Evolutionary conservation across 805 yeast genomes (phyloP).

Genomic region (Groenewaldozyma tartarivorans): DNA sequence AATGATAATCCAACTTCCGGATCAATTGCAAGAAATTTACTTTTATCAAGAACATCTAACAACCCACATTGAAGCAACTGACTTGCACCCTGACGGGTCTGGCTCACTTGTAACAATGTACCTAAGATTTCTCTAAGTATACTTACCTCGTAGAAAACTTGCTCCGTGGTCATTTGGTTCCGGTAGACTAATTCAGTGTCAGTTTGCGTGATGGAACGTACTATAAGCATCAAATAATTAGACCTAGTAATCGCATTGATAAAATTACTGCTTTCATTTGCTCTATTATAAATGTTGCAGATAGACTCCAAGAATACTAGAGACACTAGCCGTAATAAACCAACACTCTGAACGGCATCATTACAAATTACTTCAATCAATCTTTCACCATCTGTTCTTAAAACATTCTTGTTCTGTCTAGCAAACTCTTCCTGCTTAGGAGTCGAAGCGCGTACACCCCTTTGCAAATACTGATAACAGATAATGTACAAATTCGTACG

Average conservation of each 20-base stretch:
- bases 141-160: slow-evolving; percentile 59
- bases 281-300: slow-evolving; percentile 44
- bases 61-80: slow-evolving; percentile 66
- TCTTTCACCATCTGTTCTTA: slow-evolving; percentile 51
- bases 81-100: slow-evolving; percentile 67
- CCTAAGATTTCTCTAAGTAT: slow-evolving; percentile 65
- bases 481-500: slow-evolving; percentile 75
- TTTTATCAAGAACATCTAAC: slow-evolving; percentile 49
- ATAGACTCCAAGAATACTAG: slow-evolving; percentile 64
- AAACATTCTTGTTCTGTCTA: slow-evolving; percentile 40
- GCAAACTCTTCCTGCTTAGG: slow-evolving; percentile 17
- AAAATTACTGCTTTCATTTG: slow-evolving; percentile 45
- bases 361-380: slow-evolving; percentile 57
- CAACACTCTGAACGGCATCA: slow-evolving; percentile 76
- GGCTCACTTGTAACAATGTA: slow-evolving; percentile 65
- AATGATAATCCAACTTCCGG: slow-evolving; percentile 69
- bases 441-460: slow-evolving; percentile 27
- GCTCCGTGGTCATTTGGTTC: slow-evolving; percentile 16
- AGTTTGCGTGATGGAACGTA: slow-evolving; percentile 56
- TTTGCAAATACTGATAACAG: slow-evolving; percentile 53
- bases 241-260: slow-evolving; percentile 52
- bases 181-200: slow-evolving; percentile 47
- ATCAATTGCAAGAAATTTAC: slow-evolving; percentile 53
- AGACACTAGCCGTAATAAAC: slow-evolving; percentile 65
- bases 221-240: slow-evolving; percentile 55